Evolutionary conservation across 176 grass and related monocot genomes (phyloP), one percentile per base, ranked within the genome.

Genomic region (Hordeum marinum): DNA sequence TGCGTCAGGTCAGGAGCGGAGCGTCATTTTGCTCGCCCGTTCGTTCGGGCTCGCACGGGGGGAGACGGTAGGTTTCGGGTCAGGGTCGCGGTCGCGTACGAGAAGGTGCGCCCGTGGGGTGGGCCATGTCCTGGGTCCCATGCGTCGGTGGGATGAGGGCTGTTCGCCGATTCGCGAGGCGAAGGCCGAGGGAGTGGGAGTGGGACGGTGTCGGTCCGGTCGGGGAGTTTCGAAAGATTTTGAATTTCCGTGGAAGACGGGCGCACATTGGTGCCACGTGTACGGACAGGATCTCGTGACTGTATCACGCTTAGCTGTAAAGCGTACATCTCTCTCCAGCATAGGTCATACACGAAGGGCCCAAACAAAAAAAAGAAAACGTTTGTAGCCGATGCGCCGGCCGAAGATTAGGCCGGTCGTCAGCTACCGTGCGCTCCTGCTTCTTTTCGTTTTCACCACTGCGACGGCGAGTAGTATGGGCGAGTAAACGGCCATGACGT

Each of bases 1-100:
- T 27, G 79, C 68, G 60, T 79, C 37, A 59, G 84, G 68, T 75
- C 79, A 68, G 90, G 80, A 58, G 64, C 27, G 82, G 78, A 63
- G 73, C 86, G 58, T 78, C 70, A 81, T 76, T 63, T 90, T 68
- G 45, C n/a, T 36, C 43, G 83, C 71, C 72, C 66, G 89, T 17
- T 17, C 36, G 83, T 65, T 82, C 66, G 89, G 68, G 59, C 29
- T 83, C 80, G 89, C 83, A 84, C 83, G 88, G 65, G 5, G 42
- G 46, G 24, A 59, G 55, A 36, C 78, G 93, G 90, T 92, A 90
- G 93, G 90, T 90, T 95, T 62, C 17, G 75, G 57, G 93, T 95
- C 90, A 57, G 79, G 80, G 82, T 93, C 89, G 54, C n/a, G 35
- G 14, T 29, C 72, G 54, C 58, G 40, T 46, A 80, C 77, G 29